A percentile compares a stretch with the other conserved stretches of the same genome.
These are phyloP conservation scores for Paxillus ammoniavirescens DNA, from an alignment of 768 basidiomycete species.

Conservation along the genomic window DNA sequence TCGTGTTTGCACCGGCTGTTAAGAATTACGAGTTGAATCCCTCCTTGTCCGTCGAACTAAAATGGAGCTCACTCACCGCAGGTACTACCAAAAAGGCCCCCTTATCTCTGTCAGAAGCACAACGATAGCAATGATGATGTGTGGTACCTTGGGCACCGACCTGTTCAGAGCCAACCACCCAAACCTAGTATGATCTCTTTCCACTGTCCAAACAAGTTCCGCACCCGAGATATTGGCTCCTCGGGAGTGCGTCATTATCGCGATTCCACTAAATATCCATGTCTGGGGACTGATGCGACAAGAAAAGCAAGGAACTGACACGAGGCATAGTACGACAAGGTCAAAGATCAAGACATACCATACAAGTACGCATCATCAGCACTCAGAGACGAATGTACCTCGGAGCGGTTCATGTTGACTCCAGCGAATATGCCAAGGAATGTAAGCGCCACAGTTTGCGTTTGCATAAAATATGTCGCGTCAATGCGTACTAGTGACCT, in stretches of 20 bases:
- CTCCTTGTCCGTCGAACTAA: too few relatives aligned
- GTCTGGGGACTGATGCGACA: neutral
- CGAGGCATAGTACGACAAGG: constrained; percentile 55
- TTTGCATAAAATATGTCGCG: constrained; percentile 62
- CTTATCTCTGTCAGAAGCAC: constrained; percentile 64
- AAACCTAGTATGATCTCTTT: constrained; percentile 72
- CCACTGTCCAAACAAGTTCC: constrained; percentile 61
- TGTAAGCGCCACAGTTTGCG: constrained; percentile 58
- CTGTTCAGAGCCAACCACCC: constrained; percentile 57
- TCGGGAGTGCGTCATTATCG: constrained; percentile 68
- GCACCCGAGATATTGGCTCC: constrained; percentile 54
- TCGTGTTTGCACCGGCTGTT: constrained; percentile 56
- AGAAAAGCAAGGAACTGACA: constrained; percentile 27
- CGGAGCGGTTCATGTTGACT: constrained; percentile 49
- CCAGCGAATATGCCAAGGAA: constrained; percentile 65
- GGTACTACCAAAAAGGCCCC: constrained; percentile 63
- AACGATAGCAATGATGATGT: constrained; percentile 66
- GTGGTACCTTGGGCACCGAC: constrained; percentile 68
- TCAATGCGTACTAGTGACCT: constrained; percentile 58
- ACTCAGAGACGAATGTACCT: constrained; percentile 34
- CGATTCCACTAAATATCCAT: constrained; percentile 46
- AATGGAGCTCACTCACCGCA: constrained; percentile 40
- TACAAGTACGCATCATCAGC: neutral
- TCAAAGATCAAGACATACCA: constrained; percentile 53
- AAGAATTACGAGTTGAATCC: neutral